Conservation (phyloP, 1,284 basidiomycete species). For the Heliocybe sulcata region DNA sequence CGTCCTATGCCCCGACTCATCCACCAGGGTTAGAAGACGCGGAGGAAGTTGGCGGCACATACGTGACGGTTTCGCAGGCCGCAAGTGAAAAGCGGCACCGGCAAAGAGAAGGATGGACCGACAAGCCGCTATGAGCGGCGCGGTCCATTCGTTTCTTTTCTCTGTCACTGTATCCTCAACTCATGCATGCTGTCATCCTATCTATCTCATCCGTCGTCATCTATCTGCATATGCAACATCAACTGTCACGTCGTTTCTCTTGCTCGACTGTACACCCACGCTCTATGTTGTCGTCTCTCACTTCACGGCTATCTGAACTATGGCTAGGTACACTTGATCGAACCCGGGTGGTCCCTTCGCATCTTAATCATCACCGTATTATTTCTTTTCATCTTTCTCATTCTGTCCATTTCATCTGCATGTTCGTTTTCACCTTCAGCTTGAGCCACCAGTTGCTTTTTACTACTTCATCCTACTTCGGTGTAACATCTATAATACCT, state of each 20-base stretch:
- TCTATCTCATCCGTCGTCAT: conserved; percentile 4
- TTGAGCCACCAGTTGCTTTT: not conserved
- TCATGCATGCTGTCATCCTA: not conserved
- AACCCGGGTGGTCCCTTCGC: not conserved
- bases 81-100: conserved; percentile 51
- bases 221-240: not conserved
- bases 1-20: conserved; percentile 36
- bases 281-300: conserved; percentile 6
- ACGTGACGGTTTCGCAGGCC: conserved; percentile 77
- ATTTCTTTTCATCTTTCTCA: not conserved
- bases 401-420: not conserved
- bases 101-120: conserved; percentile 29
- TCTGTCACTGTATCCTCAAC: conserved; percentile 4
- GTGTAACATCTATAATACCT: conserved; percentile 2
- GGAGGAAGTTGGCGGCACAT: conserved; percentile 73
- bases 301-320: conserved; percentile 17
- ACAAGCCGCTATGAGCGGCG: conserved; percentile 8
- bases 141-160: not conserved
- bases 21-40: conserved; percentile 57
- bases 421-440: not conserved
- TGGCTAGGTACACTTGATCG: conserved; percentile 5
- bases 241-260: conserved; percentile 3
- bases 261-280: conserved; percentile 2
- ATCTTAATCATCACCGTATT: conserved; percentile 17
- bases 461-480: not conserved